Base-by-base conservation (phyloP, 805 yeast genomes). In the Ogataea polymorpha region DNA sequence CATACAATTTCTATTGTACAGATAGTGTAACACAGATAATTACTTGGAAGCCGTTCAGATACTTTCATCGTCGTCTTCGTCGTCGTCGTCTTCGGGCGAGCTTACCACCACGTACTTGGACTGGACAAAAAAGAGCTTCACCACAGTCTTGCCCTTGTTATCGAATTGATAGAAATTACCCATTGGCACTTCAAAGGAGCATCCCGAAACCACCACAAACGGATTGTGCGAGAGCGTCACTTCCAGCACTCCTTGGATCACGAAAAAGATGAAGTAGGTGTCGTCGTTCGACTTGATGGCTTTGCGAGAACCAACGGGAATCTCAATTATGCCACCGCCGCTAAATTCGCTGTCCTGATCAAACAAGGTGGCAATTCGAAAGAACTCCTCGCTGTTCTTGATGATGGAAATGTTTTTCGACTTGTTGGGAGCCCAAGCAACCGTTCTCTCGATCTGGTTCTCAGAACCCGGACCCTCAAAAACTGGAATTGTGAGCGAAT, bases 111-210 rank as follows among this genome's bases (percentile, higher is more conserved):
- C 66, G 44, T 67, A 67, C 39, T 71, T 74, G 4, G 81, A 72
- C 56, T 88, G 96, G 1, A 85, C 89, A 55, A 86, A 88, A 59
- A 85, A 87, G 55, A 89, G 53, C 41, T 75, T 72, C 0, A 83
- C 88, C 24, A 70, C 71, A 13, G 65, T 67, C 23, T 69, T 64
- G 0, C 89, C 84, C 29, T 69, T 71, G 55, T 86, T 86, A 34
- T 71, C 72, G 48, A 89, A 72, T 13, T 83, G 77, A 61, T 86
- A 88, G 31, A 73, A 71, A 56, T 85, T 86, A 5, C 82, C 83
- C 65, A 83, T 75, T 1, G 96, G 96, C 5, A 90, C 72, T 53
- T 84, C 86, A 53, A 89, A 82, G 4, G 91, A 76, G 39, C 95
- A 83, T 1, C 96, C 96, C 41, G 72, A 67, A 1, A 76, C 71